These are phyloP conservation scores for Claviceps sp. DNA, from an alignment of 2,329 filamentous ascomycete species.

Conservation along the genomic window DNA sequence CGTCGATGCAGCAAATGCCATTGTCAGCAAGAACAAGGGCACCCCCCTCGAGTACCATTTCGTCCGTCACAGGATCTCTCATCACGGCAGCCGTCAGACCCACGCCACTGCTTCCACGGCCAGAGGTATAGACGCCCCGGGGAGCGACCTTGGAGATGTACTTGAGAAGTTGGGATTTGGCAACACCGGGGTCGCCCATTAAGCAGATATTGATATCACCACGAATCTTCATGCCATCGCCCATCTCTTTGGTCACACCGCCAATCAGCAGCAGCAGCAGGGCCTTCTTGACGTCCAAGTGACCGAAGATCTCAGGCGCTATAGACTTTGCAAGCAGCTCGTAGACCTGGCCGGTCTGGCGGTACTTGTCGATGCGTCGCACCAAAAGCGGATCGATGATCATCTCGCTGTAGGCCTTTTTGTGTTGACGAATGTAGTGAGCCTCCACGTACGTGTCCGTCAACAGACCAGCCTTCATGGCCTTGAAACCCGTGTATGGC, in stretches of 20 bases:
- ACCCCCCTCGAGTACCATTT: constrained; percentile 73
- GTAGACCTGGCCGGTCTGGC: constrained; percentile 81
- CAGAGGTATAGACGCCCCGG: constrained; percentile 74
- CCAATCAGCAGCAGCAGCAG: constrained; percentile 90
- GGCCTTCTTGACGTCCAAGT: constrained; percentile 95
- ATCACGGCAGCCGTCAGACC: constrained; percentile 74
- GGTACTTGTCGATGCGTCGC: constrained; percentile 72
- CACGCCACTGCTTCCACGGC: constrained; percentile 68
- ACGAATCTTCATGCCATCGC: constrained; percentile 96
- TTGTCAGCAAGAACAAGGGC: constrained; percentile 71
- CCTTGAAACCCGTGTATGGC: constrained; percentile 97
- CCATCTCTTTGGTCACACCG: constrained; percentile 91
- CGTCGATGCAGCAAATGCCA: constrained; percentile 75
- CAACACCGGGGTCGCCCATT: constrained; percentile 99
- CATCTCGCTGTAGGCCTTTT: constrained; percentile 94
- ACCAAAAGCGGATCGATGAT: constrained; percentile 68
- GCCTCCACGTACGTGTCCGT: constrained; percentile 97
- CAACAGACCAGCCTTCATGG: constrained; percentile 87
- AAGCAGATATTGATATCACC: constrained; percentile 97
- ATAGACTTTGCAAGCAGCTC: constrained; percentile 93
- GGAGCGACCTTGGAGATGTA: constrained; percentile 98
- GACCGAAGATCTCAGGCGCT: constrained; percentile 92
- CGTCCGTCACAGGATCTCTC: constrained; percentile 71
- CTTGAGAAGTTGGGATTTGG: constrained; percentile 95
- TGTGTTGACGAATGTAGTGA: constrained; percentile 87